These are phyloP conservation scores for Boletus semigastroideus DNA, from an alignment of 1,284 basidiomycete species.

Conservation along the genomic window DNA sequence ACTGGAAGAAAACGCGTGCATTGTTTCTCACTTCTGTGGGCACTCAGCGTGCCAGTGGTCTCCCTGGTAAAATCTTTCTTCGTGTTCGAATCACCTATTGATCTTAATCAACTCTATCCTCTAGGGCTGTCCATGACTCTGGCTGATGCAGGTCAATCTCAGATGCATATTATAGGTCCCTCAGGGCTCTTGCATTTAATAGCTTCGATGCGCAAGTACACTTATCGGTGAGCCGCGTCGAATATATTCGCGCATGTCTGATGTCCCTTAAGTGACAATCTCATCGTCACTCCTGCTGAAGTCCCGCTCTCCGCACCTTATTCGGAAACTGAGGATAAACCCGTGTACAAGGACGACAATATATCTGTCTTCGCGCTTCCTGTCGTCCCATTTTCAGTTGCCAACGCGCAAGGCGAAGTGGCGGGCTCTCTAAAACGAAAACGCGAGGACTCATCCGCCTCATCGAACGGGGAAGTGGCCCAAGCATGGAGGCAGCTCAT, in stretches of 20 bases:
- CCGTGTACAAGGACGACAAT: slow-evolving; percentile 62
- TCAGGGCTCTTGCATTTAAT: slow-evolving; percentile 68
- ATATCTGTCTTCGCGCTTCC: slow-evolving; percentile 66
- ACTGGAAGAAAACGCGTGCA: slow-evolving; percentile 63
- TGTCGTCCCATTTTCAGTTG: slow-evolving; percentile 34
- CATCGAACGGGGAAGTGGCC: slow-evolving; percentile 41
- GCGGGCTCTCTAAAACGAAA: slow-evolving; percentile 43
- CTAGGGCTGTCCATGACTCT: slow-evolving; percentile 81
- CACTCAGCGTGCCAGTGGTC: slow-evolving; percentile 61
- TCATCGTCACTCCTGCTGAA: slow-evolving; percentile 51
- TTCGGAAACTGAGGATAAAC: slow-evolving; percentile 28
- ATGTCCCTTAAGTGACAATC: slow-evolving; percentile 41
- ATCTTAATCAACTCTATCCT: background rate
- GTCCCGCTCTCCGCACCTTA: slow-evolving; percentile 35
- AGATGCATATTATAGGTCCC: slow-evolving; percentile 70
- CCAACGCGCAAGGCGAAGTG: background rate
- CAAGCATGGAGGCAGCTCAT: slow-evolving; percentile 53
- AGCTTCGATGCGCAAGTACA: slow-evolving; percentile 67
- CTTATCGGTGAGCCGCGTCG: slow-evolving; percentile 52
- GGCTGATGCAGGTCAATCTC: slow-evolving; percentile 65
- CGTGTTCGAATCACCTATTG: background rate
- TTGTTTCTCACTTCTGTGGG: slow-evolving; percentile 74
- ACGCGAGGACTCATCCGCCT: slow-evolving; percentile 39
- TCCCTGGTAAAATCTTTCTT: slow-evolving; percentile 57
- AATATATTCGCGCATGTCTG: background rate